phyloP scores from a whole-genome alignment of 106 monocot genomes.

The Phalaenopsis aphrodite region DNA sequence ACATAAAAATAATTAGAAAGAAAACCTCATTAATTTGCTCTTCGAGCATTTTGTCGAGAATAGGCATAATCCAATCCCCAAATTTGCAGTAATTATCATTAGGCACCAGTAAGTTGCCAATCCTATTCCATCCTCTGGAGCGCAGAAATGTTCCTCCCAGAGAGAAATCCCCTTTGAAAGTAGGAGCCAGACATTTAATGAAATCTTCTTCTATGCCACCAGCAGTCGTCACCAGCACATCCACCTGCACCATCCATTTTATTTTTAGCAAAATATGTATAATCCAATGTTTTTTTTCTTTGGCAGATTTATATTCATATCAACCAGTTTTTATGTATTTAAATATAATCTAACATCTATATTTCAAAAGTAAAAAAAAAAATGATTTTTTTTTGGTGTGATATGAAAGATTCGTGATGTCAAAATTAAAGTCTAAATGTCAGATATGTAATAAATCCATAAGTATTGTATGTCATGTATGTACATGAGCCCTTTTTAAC shows the following conservation, averaged over 20 bases:
- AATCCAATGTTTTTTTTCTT: too few species aligned
- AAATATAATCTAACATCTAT: too few species aligned
- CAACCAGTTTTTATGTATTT: too few species aligned
- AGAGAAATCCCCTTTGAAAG: constrained; percentile 72
- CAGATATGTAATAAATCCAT: too few species aligned
- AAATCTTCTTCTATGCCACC: constrained; percentile 87
- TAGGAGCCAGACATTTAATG: constrained; percentile 81
- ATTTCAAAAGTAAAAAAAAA: too few species aligned
- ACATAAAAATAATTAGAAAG: neutral
- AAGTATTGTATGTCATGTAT: too few species aligned
- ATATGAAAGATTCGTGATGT: too few species aligned
- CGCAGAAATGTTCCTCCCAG: constrained; percentile 52
- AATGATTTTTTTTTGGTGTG: too few species aligned
- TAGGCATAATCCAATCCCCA: constrained; percentile 87
- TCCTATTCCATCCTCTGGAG: constrained; percentile 86
- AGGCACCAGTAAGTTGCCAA: constrained; percentile 81
- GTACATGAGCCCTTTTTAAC: too few species aligned
- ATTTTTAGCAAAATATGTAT: too few species aligned
- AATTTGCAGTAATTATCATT: constrained; percentile 97
- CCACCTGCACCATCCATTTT: constrained; percentile 32
- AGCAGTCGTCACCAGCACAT: constrained; percentile 87
- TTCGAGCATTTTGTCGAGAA: constrained; percentile 60
- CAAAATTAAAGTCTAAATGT: too few species aligned
- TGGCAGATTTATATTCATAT: too few species aligned
- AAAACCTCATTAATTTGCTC: constrained; percentile 60